These are phyloP conservation scores for Amylocystis lapponica DNA, from an alignment of 768 basidiomycete genomes.

Conservation along the genomic window DNA sequence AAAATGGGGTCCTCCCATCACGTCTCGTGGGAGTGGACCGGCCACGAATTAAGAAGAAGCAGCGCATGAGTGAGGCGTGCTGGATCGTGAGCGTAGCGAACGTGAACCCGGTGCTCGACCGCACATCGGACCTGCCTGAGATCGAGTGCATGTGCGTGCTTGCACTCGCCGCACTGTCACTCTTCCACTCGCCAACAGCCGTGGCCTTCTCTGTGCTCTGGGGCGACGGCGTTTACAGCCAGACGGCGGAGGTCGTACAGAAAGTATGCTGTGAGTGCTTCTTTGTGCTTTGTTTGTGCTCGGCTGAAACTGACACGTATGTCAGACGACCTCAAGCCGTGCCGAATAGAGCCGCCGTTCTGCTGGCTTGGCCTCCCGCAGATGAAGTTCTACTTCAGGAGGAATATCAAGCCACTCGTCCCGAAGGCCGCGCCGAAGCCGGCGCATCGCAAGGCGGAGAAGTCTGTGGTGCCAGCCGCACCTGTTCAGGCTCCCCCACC, in stretches of 20 bases:
- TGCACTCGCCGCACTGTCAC: conserved; percentile 51
- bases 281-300: neutral
- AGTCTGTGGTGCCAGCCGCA: no score
- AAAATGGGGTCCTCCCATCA: no score
- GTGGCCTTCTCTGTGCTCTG: conserved; percentile 58
- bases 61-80: neutral
- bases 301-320: neutral
- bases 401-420: neutral
- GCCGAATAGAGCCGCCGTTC: neutral
- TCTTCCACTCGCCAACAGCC: conserved; percentile 45
- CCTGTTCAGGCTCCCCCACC: no score
- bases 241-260: conserved; percentile 45
- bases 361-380: neutral
- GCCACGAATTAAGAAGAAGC: neutral
- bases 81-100: neutral
- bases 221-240: conserved; percentile 40
- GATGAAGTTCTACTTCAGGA: neutral
- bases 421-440: neutral
- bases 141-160: conserved; percentile 35
- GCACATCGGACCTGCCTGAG: neutral
- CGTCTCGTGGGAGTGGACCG: neutral
- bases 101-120: conserved; percentile 4
- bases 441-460: neutral
- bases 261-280: conserved; percentile 44
- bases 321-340: neutral